Evolutionary conservation across 2,329 filamentous ascomycete species (phyloP), one percentile per base, ranked within the genome.

Genomic region (Mycosphaerella arachidis): DNA sequence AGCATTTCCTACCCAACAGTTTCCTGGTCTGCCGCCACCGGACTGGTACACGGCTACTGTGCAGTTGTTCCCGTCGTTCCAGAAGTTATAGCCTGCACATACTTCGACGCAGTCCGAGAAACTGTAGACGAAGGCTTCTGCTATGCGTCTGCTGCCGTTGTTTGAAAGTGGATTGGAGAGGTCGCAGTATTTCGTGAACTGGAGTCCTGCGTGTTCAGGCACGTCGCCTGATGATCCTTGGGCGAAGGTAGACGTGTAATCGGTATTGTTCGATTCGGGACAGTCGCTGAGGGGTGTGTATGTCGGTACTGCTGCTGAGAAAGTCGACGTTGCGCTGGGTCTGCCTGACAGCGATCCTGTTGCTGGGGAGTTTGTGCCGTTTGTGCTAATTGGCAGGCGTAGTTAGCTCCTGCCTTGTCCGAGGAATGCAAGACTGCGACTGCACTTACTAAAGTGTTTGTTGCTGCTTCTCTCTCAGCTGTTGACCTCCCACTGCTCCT

Each of bases 21-120:
- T 73, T 13, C 59, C 67, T 1, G 72, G 72, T 35, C 72, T 48
- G 12, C 29, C 40, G 7, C 58, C 68, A 12, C 58, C 51, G 13
- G 68, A 55, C 33, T 69, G 57, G 59, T 73, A 74, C 2, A 70
- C 71, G 4, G 71, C 72, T 13, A 70, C 67, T 0, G 65, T 71
- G 66, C 72, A 74, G 35, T 70, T 69, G 51, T 45, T 50, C 20
- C 48, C 59, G 13, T 53, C 56, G 48, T 63, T 58, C 53, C 60
- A 65, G 58, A 58, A 67, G 48, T 74, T 74, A 61, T 68, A 66
- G 29, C 66, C 65, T 12, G 72, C 71, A 62, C 73, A 75, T 40
- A 73, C 27, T 56, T 74, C 71, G 30, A 74, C 67, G 65, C 73
- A 75, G 57, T 75, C 73, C 61, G 63, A 62, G 62, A 75, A 72